A percentile compares a stretch with the other conserved stretches of the same genome.
Conservation (phyloP, 208 protist genomes). For the Sergeia podlipaevii region DNA sequence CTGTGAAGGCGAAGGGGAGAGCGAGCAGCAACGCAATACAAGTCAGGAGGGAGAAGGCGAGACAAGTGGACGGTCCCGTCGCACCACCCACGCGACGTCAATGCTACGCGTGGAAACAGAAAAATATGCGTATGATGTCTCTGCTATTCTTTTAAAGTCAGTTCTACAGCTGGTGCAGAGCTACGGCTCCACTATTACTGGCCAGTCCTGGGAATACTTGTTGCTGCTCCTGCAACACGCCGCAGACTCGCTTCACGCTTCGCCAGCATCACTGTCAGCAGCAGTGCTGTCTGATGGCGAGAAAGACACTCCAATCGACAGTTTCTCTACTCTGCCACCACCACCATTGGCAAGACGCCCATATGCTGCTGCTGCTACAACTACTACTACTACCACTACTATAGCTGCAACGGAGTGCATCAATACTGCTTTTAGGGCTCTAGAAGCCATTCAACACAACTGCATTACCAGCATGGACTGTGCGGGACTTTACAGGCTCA, state of each 20-base stretch:
- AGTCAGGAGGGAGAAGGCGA: no score
- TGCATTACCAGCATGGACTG: slow-evolving; percentile 53
- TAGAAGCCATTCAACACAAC: slow-evolving; percentile 76
- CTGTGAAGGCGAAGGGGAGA: no score
- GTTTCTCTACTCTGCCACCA: neutral
- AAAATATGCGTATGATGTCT: no score
- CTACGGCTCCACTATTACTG: slow-evolving; percentile 52
- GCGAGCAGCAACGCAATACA: no score
- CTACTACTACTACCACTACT: neutral
- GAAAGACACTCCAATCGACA: slow-evolving; percentile 4
- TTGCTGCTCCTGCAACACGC: slow-evolving; percentile 39
- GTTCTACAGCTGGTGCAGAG: slow-evolving; percentile 50
- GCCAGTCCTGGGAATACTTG: slow-evolving; percentile 40
- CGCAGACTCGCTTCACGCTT: neutral
- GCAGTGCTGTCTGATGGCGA: no score
- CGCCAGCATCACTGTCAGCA: neutral
- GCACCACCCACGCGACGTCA: no score
- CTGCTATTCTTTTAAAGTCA: no score
- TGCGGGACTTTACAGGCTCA: slow-evolving; percentile 46
- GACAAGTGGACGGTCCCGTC: no score
- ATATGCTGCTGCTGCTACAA: neutral
- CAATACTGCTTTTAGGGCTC: slow-evolving; percentile 48
- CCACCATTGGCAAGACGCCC: neutral
- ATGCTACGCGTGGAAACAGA: no score
- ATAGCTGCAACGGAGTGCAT: slow-evolving; percentile 25